Evolutionary conservation across 1,284 basidiomycete genomes (phyloP).

Genomic region (Malassezia japonica): DNA sequence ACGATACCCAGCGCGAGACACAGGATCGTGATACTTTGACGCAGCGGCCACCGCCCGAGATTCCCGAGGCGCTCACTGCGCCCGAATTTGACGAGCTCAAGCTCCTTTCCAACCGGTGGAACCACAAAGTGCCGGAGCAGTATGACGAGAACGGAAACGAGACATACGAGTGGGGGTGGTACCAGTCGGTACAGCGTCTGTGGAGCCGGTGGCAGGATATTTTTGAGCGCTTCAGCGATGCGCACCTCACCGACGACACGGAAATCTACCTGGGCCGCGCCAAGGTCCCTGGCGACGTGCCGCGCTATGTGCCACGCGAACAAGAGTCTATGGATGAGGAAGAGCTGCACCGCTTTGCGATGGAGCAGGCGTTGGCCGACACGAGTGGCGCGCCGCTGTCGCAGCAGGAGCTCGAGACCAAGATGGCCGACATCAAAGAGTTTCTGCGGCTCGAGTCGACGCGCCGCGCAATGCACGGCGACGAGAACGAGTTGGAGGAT

Average conservation of each 20-base stretch:
- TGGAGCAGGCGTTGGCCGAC: too few species aligned
- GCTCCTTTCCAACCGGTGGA: neutral
- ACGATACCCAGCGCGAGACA: neutral
- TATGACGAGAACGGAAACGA: conserved; percentile 35
- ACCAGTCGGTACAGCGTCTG: conserved; percentile 35
- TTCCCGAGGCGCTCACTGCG: neutral
- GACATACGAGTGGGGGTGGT: conserved; percentile 32
- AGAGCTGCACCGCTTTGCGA: too few species aligned
- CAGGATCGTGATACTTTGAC: too few species aligned
- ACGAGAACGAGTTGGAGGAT: conserved; percentile 5
- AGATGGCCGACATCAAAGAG: neutral
- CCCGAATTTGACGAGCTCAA: neutral
- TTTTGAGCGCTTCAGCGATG: conserved; percentile 38
- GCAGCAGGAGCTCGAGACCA: too few species aligned
- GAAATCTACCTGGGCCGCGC: conserved; percentile 42
- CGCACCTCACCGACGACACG: conserved; percentile 39
- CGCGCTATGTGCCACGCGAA: too few species aligned
- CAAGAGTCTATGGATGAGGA: too few species aligned
- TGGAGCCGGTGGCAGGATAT: conserved; percentile 42
- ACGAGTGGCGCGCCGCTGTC: too few species aligned
- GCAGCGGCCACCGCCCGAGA: too few species aligned
- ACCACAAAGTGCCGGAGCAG: conserved; percentile 3
- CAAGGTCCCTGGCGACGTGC: conserved; percentile 20
- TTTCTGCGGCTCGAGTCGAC: conserved; percentile 3
- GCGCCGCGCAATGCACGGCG: conserved; percentile 1